Conservation (phyloP, 441 rosid species). For the Populus hybrid region DNA sequence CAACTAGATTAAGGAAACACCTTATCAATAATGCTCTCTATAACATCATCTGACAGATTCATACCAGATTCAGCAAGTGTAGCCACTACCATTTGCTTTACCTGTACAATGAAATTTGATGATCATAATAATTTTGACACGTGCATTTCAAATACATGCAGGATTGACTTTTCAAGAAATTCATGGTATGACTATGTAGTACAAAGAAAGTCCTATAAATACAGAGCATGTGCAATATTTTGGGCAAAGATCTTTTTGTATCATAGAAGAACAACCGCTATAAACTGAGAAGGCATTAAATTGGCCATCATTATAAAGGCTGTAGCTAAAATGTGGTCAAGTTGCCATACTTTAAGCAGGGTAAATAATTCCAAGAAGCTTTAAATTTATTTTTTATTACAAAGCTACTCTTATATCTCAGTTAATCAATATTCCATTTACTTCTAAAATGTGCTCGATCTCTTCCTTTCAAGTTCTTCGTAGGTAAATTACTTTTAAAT, state of each 20-base stretch:
- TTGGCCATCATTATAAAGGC: too few relatives aligned
- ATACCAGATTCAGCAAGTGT: conserved; percentile 88
- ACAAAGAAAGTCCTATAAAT: background rate
- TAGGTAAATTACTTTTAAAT: too few relatives aligned
- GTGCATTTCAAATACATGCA: background rate
- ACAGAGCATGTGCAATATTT: background rate
- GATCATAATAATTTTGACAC: background rate
- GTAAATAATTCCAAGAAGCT: too few relatives aligned
- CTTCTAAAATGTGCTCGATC: too few relatives aligned
- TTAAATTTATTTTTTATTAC: too few relatives aligned
- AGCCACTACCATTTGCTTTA: conserved; percentile 87
- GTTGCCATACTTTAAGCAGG: too few relatives aligned
- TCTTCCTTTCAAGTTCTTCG: too few relatives aligned
- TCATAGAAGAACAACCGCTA: too few relatives aligned
- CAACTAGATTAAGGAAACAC: conserved; percentile 27
- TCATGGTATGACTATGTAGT: background rate
- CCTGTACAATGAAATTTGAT: conserved; percentile 27
- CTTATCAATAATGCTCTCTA: conserved; percentile 84
- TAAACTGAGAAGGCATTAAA: too few relatives aligned
- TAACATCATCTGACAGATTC: conserved; percentile 75
- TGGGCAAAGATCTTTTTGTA: background rate
- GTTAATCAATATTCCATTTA: too few relatives aligned
- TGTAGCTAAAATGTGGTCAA: too few relatives aligned
- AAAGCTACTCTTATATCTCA: too few relatives aligned
- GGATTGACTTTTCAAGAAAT: background rate